Conservation (phyloP, 495 filamentous ascomycete species). For the Daldinia childiae region DNA sequence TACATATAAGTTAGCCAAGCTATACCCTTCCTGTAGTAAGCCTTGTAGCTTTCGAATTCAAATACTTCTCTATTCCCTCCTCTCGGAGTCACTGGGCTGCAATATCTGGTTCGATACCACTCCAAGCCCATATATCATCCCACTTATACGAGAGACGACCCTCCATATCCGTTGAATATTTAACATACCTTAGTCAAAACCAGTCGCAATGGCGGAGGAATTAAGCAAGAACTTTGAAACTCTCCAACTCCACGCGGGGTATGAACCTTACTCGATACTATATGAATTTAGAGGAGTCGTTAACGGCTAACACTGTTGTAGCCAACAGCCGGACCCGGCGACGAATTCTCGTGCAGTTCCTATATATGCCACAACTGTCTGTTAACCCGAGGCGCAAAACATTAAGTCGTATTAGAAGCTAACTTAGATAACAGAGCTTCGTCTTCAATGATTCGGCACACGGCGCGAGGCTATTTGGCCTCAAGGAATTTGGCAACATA, state of each 20-base stretch:
- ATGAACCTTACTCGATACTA: slow-evolving; percentile 43
- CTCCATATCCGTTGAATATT: not conserved
- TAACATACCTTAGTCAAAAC: not conserved
- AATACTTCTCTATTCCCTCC: slow-evolving; percentile 1
- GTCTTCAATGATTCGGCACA: slow-evolving; percentile 97
- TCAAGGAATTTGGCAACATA: slow-evolving; percentile 99
- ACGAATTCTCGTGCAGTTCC: slow-evolving; percentile 94
- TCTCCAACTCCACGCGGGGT: slow-evolving; percentile 97
- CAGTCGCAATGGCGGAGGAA: slow-evolving; percentile 45
- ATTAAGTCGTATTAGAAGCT: not conserved
- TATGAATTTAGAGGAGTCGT: slow-evolving; percentile 9
- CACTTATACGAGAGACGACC: slow-evolving; percentile 19
- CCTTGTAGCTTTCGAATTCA: slow-evolving; percentile 5
- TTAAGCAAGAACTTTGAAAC: slow-evolving; percentile 80
- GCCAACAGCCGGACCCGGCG: slow-evolving; percentile 82
- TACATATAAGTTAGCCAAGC: slow-evolving; percentile 21
- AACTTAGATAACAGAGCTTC: slow-evolving; percentile 69
- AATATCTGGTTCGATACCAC: slow-evolving; percentile 10
- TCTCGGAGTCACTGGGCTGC: not conserved
- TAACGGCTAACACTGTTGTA: slow-evolving; percentile 47
- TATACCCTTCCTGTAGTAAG: slow-evolving; percentile 21
- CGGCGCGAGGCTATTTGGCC: slow-evolving; percentile 93
- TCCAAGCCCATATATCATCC: not conserved
- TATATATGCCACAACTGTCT: slow-evolving; percentile 92
- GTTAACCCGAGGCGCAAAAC: slow-evolving; percentile 34